A percentile compares a stretch with the other conserved stretches of the same genome.
These are phyloP conservation scores for Agaricales sp. DNA, from an alignment of 1,284 basidiomycete genomes.

Conservation along the genomic window DNA sequence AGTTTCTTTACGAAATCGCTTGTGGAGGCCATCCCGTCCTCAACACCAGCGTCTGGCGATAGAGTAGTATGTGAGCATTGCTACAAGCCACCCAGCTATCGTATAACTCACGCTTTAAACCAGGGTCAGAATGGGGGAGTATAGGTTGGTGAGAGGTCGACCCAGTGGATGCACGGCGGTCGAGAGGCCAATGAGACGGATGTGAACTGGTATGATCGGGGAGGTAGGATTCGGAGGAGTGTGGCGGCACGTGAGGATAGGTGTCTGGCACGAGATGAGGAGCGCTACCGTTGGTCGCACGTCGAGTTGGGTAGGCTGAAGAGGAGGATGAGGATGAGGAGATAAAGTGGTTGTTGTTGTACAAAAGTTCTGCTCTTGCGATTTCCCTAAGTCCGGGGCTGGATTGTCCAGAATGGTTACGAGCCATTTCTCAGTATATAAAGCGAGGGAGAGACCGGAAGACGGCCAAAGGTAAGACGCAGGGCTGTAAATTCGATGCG, in stretches of 20 bases:
- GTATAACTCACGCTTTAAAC: neutral
- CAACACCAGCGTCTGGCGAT: neutral
- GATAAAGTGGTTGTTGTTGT: neutral
- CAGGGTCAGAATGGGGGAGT: neutral
- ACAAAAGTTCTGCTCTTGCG: neutral
- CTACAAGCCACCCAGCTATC: neutral
- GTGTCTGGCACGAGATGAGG: neutral
- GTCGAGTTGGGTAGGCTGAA: neutral
- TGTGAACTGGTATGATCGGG: neutral
- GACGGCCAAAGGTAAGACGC: neutral
- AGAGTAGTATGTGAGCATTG: neutral
- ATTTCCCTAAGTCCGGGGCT: neutral
- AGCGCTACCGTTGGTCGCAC: neutral
- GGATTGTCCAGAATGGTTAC: neutral
- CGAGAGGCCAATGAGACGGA: neutral
- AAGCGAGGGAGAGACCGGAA: neutral
- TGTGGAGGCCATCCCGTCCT: conserved; percentile 15
- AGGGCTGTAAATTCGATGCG: neutral
- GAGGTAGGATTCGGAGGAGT: neutral
- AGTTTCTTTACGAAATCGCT: conserved; percentile 70
- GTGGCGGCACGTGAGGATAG: conserved; percentile 1
- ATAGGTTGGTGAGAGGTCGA: neutral
- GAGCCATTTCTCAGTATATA: conserved; percentile 1
- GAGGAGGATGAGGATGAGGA: neutral
- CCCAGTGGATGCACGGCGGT: neutral